A percentile compares a stretch with the other conserved stretches of the same genome.
Conservation (phyloP, 2,329 filamentous ascomycete genomes). For the Zymoseptoria ardabiliae region DNA sequence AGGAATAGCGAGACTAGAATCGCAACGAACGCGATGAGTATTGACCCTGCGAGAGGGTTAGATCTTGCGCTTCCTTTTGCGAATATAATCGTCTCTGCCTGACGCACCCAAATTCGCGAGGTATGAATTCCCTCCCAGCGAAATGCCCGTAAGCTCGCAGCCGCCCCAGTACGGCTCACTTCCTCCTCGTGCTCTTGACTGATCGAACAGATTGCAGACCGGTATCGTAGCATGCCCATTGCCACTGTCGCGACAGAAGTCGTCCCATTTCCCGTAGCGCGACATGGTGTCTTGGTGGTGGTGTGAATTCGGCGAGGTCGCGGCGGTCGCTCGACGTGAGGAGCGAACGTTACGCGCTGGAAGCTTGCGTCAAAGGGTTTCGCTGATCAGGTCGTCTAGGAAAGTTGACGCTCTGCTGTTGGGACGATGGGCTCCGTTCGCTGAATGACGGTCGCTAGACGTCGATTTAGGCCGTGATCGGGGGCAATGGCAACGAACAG, state of each 20-base stretch:
- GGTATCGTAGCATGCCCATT: conserved; percentile 29
- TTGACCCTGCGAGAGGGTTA: conserved; percentile 60
- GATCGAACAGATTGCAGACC: conserved; percentile 57
- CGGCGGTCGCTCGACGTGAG: neutral
- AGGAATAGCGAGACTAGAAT: conserved; percentile 62
- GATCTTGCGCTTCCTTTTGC: neutral
- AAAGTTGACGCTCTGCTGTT: neutral
- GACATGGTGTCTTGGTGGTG: conserved; percentile 12
- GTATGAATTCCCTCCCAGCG: conserved; percentile 55
- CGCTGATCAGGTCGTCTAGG: neutral
- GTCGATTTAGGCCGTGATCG: neutral
- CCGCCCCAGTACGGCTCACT: conserved; percentile 43
- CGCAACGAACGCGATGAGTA: conserved; percentile 70
- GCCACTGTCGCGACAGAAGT: conserved; percentile 46
- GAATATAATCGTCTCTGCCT: neutral
- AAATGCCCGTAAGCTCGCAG: conserved; percentile 70
- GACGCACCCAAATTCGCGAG: conserved; percentile 75
- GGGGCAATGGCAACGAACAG: neutral
- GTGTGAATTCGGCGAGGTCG: neutral
- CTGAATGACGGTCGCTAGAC: neutral
- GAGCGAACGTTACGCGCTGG: neutral
- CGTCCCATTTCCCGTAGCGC: conserved; percentile 31
- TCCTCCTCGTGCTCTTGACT: conserved; percentile 52
- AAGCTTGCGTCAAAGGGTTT: neutral
- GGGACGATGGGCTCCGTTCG: neutral